These are phyloP conservation scores for Candida berthetii DNA, from an alignment of 805 yeast genomes.

Conservation along the genomic window DNA sequence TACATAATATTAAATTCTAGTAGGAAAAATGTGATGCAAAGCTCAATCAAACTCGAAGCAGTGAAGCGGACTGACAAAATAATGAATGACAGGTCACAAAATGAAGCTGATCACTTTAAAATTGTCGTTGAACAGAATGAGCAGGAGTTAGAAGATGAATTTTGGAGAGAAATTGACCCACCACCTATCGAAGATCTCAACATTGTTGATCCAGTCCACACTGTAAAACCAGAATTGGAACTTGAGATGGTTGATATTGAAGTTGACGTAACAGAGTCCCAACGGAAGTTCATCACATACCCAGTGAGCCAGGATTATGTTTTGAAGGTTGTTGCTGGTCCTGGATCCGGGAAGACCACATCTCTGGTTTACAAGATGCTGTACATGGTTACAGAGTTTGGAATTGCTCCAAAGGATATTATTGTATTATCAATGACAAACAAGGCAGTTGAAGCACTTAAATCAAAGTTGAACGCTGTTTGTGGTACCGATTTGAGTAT, in stretches of 20 bases:
- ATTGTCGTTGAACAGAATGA: background rate
- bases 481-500: conserved; percentile 32
- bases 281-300: conserved; percentile 35
- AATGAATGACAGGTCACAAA: background rate
- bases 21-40: too few species aligned
- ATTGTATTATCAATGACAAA: conserved; percentile 65
- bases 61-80: background rate
- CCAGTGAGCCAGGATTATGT: conserved; percentile 34
- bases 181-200: too few species aligned
- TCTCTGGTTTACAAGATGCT: conserved; percentile 52
- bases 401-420: conserved; percentile 44
- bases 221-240: too few species aligned
- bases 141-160: too few species aligned
- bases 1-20: too few species aligned
- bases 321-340: conserved; percentile 57
- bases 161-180: too few species aligned
- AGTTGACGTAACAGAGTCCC: conserved; percentile 34
- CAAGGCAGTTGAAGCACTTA: conserved; percentile 50
- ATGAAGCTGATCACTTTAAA: conserved; percentile 1
- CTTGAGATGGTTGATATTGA: background rate
- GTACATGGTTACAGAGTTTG: conserved; percentile 30
- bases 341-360: conserved; percentile 69
- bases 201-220: too few species aligned
- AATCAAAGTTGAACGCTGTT: conserved; percentile 20
- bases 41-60: too few species aligned